Evolutionary conservation across 2,329 filamentous ascomycete genomes (phyloP).

Genomic region (Aspergillaceae sp.): DNA sequence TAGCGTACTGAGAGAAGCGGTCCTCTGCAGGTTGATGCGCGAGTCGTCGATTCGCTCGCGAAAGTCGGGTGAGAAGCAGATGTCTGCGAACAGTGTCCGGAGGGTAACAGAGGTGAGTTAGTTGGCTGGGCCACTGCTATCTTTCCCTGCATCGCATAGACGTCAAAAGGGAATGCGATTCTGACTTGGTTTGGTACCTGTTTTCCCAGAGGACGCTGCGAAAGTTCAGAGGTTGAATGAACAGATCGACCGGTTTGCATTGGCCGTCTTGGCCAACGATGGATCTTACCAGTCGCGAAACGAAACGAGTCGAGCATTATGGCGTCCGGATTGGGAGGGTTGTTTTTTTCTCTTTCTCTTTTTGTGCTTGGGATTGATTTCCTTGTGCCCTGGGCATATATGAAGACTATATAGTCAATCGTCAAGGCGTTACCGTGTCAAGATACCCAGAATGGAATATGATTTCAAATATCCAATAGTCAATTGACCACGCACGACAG

Average conservation of each 20-base stretch:
- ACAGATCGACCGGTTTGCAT: too few relatives aligned
- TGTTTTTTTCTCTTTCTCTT: too few relatives aligned
- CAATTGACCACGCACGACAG: too few relatives aligned
- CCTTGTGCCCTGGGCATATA: too few relatives aligned
- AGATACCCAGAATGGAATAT: slow-evolving; percentile 8
- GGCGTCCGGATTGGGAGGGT: too few relatives aligned
- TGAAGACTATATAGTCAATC: background rate
- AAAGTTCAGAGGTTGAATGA: slow-evolving; percentile 57
- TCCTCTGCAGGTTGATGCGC: slow-evolving; percentile 56
- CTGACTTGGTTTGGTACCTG: slow-evolving; percentile 5
- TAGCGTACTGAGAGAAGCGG: slow-evolving; percentile 1
- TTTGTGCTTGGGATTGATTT: too few relatives aligned
- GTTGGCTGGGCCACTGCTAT: background rate
- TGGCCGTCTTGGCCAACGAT: too few relatives aligned
- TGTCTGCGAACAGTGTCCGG: slow-evolving; percentile 67
- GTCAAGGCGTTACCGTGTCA: slow-evolving; percentile 2
- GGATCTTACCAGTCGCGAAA: too few relatives aligned
- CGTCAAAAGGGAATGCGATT: background rate
- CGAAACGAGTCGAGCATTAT: too few relatives aligned
- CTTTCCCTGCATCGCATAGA: background rate
- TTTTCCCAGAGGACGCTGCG: slow-evolving; percentile 51
- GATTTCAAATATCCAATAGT: too few relatives aligned
- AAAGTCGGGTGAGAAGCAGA: slow-evolving; percentile 60
- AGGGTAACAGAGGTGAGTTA: slow-evolving; percentile 63
- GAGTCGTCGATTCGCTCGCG: slow-evolving; percentile 71